Percentiles rank a stretch among this genome's conserved stretches.
Conservation (phyloP, 495 filamentous ascomycete species). For the Hyaloscypha bicolor region DNA sequence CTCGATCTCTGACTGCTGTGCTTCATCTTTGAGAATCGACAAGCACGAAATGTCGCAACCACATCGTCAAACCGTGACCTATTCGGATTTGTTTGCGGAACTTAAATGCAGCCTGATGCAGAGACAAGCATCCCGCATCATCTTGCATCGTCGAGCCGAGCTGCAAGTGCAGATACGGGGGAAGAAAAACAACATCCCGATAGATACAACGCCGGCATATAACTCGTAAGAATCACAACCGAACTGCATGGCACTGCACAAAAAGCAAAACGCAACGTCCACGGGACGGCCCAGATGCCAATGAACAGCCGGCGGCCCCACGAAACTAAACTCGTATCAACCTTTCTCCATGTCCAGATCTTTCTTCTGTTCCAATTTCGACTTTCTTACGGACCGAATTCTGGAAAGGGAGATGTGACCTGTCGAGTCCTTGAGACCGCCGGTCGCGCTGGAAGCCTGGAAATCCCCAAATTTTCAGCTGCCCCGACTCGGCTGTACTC, state of each 20-base stretch:
- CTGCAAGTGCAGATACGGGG: not conserved
- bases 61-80: not conserved
- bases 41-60: not conserved
- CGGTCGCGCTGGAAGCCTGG: not conserved
- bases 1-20: not conserved
- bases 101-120: not conserved
- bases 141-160: not conserved
- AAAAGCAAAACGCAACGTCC: not conserved
- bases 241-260: constrained; percentile 1
- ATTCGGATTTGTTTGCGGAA: not conserved
- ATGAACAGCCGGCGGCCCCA: not conserved
- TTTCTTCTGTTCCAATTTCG: not conserved
- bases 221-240: not conserved
- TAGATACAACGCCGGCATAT: not conserved
- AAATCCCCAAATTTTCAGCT: not conserved
- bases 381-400: not conserved
- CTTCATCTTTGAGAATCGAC: not conserved
- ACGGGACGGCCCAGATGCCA: not conserved
- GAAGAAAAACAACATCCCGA: constrained; percentile 9
- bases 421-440: not conserved
- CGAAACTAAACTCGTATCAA: not conserved
- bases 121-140: not conserved
- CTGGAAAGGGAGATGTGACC: not conserved
- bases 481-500: not conserved
- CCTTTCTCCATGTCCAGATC: not conserved